A percentile compares a stretch with the other conserved stretches of the same genome.
phyloP scores from a whole-genome alignment of 176 grass and related monocot species.

The Cenchrus purpureus region DNA sequence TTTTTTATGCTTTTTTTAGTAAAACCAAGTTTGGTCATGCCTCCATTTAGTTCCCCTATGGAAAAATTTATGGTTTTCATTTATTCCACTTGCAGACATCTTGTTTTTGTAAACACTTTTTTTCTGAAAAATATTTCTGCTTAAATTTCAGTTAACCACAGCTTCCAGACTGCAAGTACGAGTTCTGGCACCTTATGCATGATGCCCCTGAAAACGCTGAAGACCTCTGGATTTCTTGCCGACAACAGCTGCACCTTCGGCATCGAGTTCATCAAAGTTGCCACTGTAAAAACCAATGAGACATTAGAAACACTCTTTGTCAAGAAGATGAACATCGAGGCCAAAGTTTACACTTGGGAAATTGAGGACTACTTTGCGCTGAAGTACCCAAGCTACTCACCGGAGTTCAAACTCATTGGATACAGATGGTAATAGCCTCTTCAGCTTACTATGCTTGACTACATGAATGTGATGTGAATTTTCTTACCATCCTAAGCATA shows the following conservation, averaged over 20 bases:
- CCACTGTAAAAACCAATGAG: background rate
- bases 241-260: conserved; percentile 34
- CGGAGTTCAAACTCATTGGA: conserved; percentile 28
- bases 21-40: background rate
- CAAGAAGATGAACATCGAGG: conserved; percentile 1
- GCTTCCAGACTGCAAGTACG: conserved; percentile 11
- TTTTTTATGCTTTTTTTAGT: background rate
- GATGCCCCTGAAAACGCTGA: conserved; percentile 8
- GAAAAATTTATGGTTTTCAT: background rate
- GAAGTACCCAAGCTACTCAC: conserved; percentile 13
- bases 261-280: conserved; percentile 34
- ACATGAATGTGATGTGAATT: background rate
- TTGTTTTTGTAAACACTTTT: too few species aligned
- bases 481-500: background rate
- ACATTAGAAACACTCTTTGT: conserved; percentile 22
- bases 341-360: conserved; percentile 31
- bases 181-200: conserved; percentile 14
- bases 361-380: conserved; percentile 36
- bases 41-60: background rate
- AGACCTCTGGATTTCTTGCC: conserved; percentile 21
- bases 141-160: conserved; percentile 32
- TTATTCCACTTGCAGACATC: background rate
- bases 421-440: conserved; percentile 39
- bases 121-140: background rate
- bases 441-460: conserved; percentile 10